A percentile compares a stretch with the other conserved stretches of the same genome.
Conservation (phyloP, 805 yeast genomes). For the Wickerhamiella kazuoi region DNA sequence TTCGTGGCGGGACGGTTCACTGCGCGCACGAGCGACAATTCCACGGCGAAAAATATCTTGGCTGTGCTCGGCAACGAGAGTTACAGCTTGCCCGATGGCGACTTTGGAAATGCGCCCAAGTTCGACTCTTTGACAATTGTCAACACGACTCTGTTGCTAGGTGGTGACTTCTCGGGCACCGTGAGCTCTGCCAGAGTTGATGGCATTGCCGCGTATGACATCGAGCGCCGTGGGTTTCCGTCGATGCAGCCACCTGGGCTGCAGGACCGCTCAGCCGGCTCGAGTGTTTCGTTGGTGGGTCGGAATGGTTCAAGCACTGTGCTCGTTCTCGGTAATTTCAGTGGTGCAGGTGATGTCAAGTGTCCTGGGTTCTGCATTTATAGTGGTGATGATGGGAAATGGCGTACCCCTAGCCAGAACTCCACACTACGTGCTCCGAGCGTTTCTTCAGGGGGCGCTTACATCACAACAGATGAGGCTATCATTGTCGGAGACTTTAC, state of each 20-base stretch:
- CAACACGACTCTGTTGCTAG: slow-evolving; percentile 15
- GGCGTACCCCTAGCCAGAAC: slow-evolving; percentile 36
- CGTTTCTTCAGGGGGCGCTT: slow-evolving; percentile 34
- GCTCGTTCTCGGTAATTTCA: slow-evolving; percentile 22
- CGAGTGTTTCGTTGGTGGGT: slow-evolving; percentile 22
- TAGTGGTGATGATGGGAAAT: slow-evolving; percentile 24
- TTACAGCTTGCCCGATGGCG: slow-evolving; percentile 11
- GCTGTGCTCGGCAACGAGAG: slow-evolving; percentile 16
- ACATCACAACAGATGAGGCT: slow-evolving; percentile 25
- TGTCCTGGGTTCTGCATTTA: slow-evolving; percentile 53
- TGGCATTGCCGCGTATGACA: slow-evolving; percentile 39
- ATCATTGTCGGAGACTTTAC: slow-evolving; percentile 34
- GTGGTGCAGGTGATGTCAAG: slow-evolving; percentile 61
- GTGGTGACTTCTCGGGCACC: slow-evolving; percentile 15
- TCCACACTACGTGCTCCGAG: slow-evolving; percentile 30
- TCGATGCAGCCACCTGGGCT: slow-evolving; percentile 32
- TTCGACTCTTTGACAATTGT: slow-evolving; percentile 15
- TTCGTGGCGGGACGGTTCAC: slow-evolving; percentile 45
- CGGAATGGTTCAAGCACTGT: slow-evolving; percentile 24
- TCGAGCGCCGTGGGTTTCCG: slow-evolving; percentile 26
- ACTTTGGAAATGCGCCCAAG: slow-evolving; percentile 8
- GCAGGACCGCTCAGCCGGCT: slow-evolving; percentile 14
- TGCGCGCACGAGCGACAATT: slow-evolving; percentile 17
- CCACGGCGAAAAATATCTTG: slow-evolving; percentile 17
- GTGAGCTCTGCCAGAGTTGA: slow-evolving; percentile 6